Conservation (phyloP, 2,329 filamentous ascomycete genomes). For the Cercospora zeae-maydis region DNA sequence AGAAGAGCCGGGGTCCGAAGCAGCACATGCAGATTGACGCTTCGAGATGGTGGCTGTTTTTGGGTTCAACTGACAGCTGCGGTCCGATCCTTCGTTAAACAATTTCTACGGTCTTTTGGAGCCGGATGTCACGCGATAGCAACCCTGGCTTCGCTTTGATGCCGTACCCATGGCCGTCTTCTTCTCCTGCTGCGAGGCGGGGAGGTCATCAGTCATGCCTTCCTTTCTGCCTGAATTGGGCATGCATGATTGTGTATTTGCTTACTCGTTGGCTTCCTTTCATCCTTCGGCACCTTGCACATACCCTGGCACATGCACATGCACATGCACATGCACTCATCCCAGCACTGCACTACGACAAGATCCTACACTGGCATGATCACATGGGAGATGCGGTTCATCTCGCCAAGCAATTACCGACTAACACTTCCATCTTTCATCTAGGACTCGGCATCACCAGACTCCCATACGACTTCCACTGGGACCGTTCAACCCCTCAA, state of each 20-base stretch:
- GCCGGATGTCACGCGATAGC: conserved; percentile 13
- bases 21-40: not conserved
- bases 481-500: conserved; percentile 69
- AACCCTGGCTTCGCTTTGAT: conserved; percentile 9
- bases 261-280: conserved; percentile 1
- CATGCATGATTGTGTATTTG: conserved; percentile 5
- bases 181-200: conserved; percentile 1
- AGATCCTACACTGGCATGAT: not conserved
- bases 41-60: conserved; percentile 12
- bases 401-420: not conserved
- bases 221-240: conserved; percentile 1
- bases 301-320: not conserved
- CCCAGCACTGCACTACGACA: not conserved
- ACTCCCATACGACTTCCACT: conserved; percentile 30
- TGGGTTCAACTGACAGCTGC: conserved; percentile 9
- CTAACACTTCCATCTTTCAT: conserved; percentile 6
- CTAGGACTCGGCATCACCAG: conserved; percentile 15
- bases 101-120: conserved; percentile 11
- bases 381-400: not conserved
- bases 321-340: not conserved
- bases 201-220: conserved; percentile 8
- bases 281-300: not conserved
- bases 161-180: conserved; percentile 3
- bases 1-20: conserved; percentile 7
- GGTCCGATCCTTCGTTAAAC: conserved; percentile 16